Percentiles rank a stretch among this genome's conserved stretches.
phyloP scores from a whole-genome alignment of 768 basidiomycete species.

The Hygrophoropsis aurantiaca region DNA sequence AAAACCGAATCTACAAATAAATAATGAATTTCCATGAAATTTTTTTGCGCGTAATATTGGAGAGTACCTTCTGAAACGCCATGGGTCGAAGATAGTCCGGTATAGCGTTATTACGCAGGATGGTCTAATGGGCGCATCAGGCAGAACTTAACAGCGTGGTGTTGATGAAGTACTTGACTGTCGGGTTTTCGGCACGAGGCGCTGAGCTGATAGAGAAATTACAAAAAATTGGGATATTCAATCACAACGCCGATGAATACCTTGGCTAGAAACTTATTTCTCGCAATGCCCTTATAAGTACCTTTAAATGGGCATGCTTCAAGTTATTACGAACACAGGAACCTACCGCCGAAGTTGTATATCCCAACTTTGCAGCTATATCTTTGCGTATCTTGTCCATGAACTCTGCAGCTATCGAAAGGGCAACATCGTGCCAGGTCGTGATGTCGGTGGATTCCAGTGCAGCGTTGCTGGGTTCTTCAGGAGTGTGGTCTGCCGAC shows the following conservation, averaged over 20 bases:
- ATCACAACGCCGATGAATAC: conserved; percentile 37
- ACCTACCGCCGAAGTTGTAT: conserved; percentile 90
- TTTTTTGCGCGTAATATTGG: conserved; percentile 1
- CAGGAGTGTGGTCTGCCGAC: conserved; percentile 31
- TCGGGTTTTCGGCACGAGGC: conserved; percentile 93
- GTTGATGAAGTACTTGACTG: conserved; percentile 55
- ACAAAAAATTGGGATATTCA: background rate
- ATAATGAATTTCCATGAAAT: background rate
- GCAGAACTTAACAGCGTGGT: background rate
- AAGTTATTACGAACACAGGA: background rate
- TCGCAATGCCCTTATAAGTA: conserved; percentile 71
- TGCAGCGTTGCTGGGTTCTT: conserved; percentile 11
- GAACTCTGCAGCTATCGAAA: conserved; percentile 85
- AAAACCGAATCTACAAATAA: conserved; percentile 73
- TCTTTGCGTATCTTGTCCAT: conserved; percentile 75
- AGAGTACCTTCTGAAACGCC: conserved; percentile 78
- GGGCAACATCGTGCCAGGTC: conserved; percentile 92
- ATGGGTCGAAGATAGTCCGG: conserved; percentile 82
- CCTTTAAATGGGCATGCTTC: no score
- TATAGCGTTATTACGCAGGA: conserved; percentile 81
- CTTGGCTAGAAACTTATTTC: conserved; percentile 96
- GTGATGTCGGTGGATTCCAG: conserved; percentile 31
- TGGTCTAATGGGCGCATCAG: conserved; percentile 50
- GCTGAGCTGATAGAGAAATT: conserved; percentile 52
- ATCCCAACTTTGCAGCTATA: conserved; percentile 72